These are phyloP conservation scores for Boletus sp. DNA, from an alignment of 768 basidiomycete genomes.

Conservation along the genomic window DNA sequence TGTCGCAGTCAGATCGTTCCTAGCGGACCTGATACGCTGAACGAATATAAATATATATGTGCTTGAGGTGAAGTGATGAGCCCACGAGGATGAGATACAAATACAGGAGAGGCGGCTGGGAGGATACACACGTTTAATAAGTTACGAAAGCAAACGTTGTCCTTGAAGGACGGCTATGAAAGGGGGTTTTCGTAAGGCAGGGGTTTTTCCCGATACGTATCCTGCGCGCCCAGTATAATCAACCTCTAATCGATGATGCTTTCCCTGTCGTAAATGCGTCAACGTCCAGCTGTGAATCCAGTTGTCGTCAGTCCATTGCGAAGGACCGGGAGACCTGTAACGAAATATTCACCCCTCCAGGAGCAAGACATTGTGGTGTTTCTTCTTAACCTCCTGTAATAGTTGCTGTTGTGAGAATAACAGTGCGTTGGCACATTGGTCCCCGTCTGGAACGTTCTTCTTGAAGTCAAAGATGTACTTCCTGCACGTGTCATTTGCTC, in stretches of 20 bases:
- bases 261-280: slow-evolving; percentile 61
- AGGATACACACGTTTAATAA: slow-evolving; percentile 29
- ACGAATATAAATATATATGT: slow-evolving; percentile 16
- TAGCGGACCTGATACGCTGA: slow-evolving; percentile 19
- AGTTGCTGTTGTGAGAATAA: slow-evolving; percentile 64
- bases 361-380: slow-evolving; percentile 61
- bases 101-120: slow-evolving; percentile 24
- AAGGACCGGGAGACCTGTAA: not conserved
- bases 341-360: slow-evolving; percentile 55
- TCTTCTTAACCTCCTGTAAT: slow-evolving; percentile 48
- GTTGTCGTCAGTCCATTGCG: not conserved
- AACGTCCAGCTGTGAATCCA: slow-evolving; percentile 54
- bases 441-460: slow-evolving; percentile 40
- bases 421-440: slow-evolving; percentile 51
- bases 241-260: slow-evolving; percentile 62
- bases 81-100: slow-evolving; percentile 31
- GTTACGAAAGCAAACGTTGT: slow-evolving; percentile 26
- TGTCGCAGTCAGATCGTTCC: slow-evolving; percentile 27
- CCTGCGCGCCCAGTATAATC: slow-evolving; percentile 69
- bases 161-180: slow-evolving; percentile 64
- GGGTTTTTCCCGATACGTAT: slow-evolving; percentile 46
- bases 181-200: slow-evolving; percentile 51
- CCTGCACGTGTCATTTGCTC: slow-evolving; percentile 50
- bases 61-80: slow-evolving; percentile 18
- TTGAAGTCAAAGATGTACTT: slow-evolving; percentile 63